A percentile compares a stretch with the other conserved stretches of the same genome.
Conservation (phyloP, 495 filamentous ascomycete genomes). For the Penicillium goetzii region DNA sequence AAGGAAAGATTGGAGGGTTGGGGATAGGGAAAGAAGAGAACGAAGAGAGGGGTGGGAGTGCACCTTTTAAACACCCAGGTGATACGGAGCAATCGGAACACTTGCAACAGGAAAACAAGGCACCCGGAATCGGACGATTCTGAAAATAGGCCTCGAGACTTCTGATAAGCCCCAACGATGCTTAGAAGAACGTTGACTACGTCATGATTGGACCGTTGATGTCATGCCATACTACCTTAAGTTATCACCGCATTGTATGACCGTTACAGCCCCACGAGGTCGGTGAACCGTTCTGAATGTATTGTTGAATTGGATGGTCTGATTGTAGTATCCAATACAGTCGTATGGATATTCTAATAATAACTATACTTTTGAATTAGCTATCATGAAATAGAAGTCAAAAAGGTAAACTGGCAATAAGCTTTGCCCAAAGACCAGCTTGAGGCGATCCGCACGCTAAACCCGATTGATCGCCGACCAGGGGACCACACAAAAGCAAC, state of each 20-base stretch:
- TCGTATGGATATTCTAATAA: neutral
- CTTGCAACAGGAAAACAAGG: constrained; percentile 17
- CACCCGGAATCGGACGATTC: constrained; percentile 5
- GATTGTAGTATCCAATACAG: neutral
- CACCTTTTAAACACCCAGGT: constrained; percentile 2
- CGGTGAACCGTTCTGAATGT: neutral
- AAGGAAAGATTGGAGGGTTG: neutral
- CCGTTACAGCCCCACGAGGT: neutral
- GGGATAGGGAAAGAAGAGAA: neutral
- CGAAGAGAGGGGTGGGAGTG: constrained; percentile 1
- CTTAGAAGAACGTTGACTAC: constrained; percentile 19
- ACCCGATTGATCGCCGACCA: constrained; percentile 20
- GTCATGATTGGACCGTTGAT: constrained; percentile 44
- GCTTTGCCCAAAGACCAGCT: constrained; percentile 1
- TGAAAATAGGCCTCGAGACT: neutral
- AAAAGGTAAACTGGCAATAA: constrained; percentile 8
- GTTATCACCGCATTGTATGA: constrained; percentile 5
- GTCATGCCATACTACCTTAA: constrained; percentile 43
- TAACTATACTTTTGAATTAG: neutral
- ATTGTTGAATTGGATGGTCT: neutral
- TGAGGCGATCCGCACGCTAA: constrained; percentile 23
- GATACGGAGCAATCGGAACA: constrained; percentile 18
- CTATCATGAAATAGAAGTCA: neutral
- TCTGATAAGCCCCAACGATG: constrained; percentile 4
- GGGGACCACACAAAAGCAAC: constrained; percentile 25